Evolutionary conservation across 768 basidiomycete species (phyloP).

Genomic region (Suillus subluteus): DNA sequence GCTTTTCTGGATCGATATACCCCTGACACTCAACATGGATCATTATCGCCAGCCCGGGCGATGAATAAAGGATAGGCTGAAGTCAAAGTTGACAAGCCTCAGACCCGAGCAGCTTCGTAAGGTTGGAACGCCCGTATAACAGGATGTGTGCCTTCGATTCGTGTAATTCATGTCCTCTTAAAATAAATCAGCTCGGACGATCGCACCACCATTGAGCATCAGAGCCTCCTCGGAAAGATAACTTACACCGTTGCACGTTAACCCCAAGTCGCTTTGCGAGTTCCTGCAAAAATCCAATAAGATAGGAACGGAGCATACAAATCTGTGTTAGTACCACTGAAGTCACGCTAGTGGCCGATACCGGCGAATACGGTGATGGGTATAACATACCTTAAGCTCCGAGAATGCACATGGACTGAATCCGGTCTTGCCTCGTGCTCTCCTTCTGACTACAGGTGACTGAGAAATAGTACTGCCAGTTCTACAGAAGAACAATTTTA

Average conservation of each 20-base stretch:
- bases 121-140: not conserved
- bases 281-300: not conserved
- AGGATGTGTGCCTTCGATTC: not conserved
- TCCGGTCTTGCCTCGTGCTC: not conserved
- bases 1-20: not conserved
- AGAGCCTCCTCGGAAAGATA: not conserved
- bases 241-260: not conserved
- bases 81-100: not conserved
- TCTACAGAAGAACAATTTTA: not conserved
- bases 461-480: slow-evolving; percentile 3
- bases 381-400: not conserved
- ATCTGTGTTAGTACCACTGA: not conserved
- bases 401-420: not conserved
- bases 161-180: not conserved
- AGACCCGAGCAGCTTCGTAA: too few relatives aligned
- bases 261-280: not conserved
- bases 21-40: not conserved
- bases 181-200: not conserved
- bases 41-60: not conserved
- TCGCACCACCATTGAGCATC: not conserved
- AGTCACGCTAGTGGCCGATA: not conserved
- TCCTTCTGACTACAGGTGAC: not conserved
- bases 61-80: not conserved
- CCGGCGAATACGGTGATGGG: not conserved
- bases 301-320: not conserved